A percentile compares a stretch with the other conserved stretches of the same genome.
phyloP scores from a whole-genome alignment of 768 basidiomycete genomes.

The Trametes cinnabarina region DNA sequence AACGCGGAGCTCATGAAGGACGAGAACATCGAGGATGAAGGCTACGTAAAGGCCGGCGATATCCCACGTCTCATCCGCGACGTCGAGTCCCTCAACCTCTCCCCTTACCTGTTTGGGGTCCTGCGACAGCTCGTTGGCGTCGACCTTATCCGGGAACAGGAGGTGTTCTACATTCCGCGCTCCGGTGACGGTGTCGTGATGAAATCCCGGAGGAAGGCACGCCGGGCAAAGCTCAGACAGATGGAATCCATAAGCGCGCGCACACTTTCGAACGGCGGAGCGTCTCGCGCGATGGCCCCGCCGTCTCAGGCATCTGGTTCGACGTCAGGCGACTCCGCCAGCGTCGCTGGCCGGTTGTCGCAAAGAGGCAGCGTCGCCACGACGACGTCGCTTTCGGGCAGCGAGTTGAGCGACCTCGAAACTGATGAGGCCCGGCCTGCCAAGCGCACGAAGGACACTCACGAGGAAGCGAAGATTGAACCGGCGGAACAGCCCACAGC shows the following conservation, averaged over 20 bases:
- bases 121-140: conserved; percentile 62
- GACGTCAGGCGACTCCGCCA: conserved; percentile 8
- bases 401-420: conserved; percentile 20
- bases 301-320: conserved; percentile 16
- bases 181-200: conserved; percentile 39
- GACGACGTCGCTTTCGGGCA: conserved; percentile 12
- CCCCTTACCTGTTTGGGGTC: conserved; percentile 51
- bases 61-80: conserved; percentile 40
- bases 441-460: conserved; percentile 5
- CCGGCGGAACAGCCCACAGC: background rate
- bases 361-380: conserved; percentile 9
- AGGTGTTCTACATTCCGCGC: conserved; percentile 60
- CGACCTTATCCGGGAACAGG: conserved; percentile 62
- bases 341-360: conserved; percentile 1
- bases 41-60: conserved; percentile 53
- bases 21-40: conserved; percentile 62
- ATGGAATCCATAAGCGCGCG: conserved; percentile 16
- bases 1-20: conserved; percentile 52
- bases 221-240: background rate
- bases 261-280: background rate
- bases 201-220: background rate
- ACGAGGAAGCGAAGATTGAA: background rate
- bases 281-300: background rate
- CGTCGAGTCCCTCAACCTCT: conserved; percentile 51
- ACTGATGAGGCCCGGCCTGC: conserved; percentile 6